Evolutionary conservation across 2,329 filamentous ascomycete genomes (phyloP).

Genomic region (Hypoxylon sp.): DNA sequence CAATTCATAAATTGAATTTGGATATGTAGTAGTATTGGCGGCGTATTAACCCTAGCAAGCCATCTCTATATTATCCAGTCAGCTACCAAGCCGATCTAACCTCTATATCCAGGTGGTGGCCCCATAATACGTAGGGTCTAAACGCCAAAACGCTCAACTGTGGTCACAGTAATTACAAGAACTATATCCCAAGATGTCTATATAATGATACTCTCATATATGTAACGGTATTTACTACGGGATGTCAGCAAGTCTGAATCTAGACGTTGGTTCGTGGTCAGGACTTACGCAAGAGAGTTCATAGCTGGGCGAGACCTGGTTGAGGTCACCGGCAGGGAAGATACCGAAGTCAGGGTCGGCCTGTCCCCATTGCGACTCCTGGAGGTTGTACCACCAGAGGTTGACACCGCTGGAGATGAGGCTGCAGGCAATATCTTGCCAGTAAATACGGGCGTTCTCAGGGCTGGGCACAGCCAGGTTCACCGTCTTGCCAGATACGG

Average conservation of each 20-base stretch:
- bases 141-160: slow-evolving; percentile 26
- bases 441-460: slow-evolving; percentile 61
- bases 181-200: slow-evolving; percentile 35
- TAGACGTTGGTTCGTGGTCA: neutral
- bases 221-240: slow-evolving; percentile 26
- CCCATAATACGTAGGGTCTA: slow-evolving; percentile 18
- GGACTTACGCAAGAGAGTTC: slow-evolving; percentile 53
- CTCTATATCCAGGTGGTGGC: slow-evolving; percentile 26
- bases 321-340: slow-evolving; percentile 55
- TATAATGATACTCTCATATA: slow-evolving; percentile 13
- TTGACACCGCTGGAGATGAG: slow-evolving; percentile 52
- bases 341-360: slow-evolving; percentile 57
- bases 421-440: slow-evolving; percentile 54
- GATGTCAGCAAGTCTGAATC: slow-evolving; percentile 2
- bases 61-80: slow-evolving; percentile 5
- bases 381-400: slow-evolving; percentile 58
- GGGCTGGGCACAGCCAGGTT: slow-evolving; percentile 63
- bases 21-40: slow-evolving; percentile 4
- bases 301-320: slow-evolving; percentile 48
- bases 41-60: slow-evolving; percentile 19
- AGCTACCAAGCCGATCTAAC: slow-evolving; percentile 25
- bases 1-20: neutral
- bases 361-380: slow-evolving; percentile 56
- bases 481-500: slow-evolving; percentile 62
- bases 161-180: slow-evolving; percentile 22